These are phyloP conservation scores for Sarocladium kiliense DNA, from an alignment of 2,329 filamentous ascomycete genomes.

Conservation along the genomic window DNA sequence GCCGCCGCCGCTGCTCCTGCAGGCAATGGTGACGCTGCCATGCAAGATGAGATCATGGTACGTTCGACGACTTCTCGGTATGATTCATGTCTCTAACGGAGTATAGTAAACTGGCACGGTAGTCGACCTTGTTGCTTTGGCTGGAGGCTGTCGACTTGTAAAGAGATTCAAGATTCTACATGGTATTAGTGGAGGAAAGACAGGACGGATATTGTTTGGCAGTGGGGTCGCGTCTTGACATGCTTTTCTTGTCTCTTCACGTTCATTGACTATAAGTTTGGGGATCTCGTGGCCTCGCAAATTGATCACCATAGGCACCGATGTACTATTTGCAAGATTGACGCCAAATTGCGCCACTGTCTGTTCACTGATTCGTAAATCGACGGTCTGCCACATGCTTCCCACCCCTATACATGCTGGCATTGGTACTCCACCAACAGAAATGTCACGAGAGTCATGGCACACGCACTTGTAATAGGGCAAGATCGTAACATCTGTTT, in stretches of 20 bases:
- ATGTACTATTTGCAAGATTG: not conserved
- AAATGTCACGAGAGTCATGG: too few relatives aligned
- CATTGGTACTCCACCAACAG: too few relatives aligned
- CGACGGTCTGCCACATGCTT: too few relatives aligned
- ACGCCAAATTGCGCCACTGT: not conserved
- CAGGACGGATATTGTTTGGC: not conserved
- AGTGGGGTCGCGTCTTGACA: not conserved
- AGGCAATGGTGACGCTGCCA: constrained; percentile 49
- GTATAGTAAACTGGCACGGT: not conserved
- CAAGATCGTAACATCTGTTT: not conserved
- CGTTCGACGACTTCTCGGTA: constrained; percentile 12
- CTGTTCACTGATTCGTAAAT: too few relatives aligned
- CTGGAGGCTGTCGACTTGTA: too few relatives aligned
- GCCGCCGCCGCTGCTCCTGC: constrained; percentile 41
- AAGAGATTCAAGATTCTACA: too few relatives aligned
- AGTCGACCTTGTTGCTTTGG: not conserved
- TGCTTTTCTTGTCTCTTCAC: not conserved
- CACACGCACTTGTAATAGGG: not conserved
- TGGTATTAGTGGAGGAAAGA: too few relatives aligned
- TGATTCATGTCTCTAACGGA: not conserved
- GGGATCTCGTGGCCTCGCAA: not conserved
- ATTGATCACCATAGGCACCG: not conserved
- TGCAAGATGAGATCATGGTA: constrained; percentile 61
- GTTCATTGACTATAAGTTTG: not conserved
- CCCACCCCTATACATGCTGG: too few relatives aligned